Base-by-base conservation (phyloP, 2,329 filamentous ascomycete species). In the Talaromyces sp. region DNA sequence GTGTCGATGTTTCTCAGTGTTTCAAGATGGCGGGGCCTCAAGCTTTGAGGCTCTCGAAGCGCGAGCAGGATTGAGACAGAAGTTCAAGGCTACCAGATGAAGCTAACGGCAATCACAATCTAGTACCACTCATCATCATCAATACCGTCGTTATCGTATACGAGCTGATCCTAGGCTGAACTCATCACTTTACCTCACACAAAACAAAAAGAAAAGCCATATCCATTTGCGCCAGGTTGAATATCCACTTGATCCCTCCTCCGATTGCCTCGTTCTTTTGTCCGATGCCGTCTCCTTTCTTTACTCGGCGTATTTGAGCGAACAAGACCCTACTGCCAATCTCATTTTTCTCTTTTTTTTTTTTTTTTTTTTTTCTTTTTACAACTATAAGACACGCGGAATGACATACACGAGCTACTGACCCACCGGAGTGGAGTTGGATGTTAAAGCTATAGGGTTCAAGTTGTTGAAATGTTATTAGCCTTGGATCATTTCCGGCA, bases 121-220 rank as follows among this genome's bases (percentile, higher is more conserved):
- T 32, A 94, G 90, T 93, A 80, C 91, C 91, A 13, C 75, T 96
- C 58, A 95, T 96, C 73, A 83, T 85, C 57, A 85, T 93, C 66
- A 96, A 96, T 73, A 86, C 86, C 5, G 72, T 92, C 61, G 87
- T 96, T 61, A 94, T 96, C 68, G 71, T 91, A 54, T 96, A 92
- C 75, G 88, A 91, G 75, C 77, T 94, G 36, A 80, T 91, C 42
- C 78, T 92, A 24, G 89, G 89, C 52, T 92, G 78, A 82, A 22
- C 62, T 13, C 17, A 17, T n/a, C 27, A 49, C 10, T 27, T 11
- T 4, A 22, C 32, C 33, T 33, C 16, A 1, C 40, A 22, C 35
- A 11, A 33, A n/a, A n/a, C n/a, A n/a, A 44, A 35, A 32, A 16
- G 17, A 19, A 33, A 13, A 16, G n/a, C 27, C 42, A 11, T 16